Conservation (phyloP, 345 rosid genomes). For the Eucalyptus polybractea region DNA sequence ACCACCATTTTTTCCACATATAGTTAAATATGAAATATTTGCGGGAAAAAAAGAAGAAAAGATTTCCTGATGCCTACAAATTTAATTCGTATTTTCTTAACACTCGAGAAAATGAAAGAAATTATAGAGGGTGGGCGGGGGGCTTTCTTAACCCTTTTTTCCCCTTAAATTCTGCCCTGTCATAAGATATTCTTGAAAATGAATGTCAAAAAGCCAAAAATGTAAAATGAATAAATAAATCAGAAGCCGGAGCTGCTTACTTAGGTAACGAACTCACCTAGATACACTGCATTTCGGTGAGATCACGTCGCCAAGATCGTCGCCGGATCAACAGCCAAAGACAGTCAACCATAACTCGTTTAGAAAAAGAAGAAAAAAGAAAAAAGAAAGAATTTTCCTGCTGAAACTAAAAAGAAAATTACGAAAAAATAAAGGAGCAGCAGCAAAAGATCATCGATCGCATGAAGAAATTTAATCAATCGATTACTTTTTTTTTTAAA, state of each 20-base stretch:
- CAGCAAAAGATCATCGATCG: background rate
- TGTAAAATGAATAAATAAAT: background rate
- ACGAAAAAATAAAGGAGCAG: background rate
- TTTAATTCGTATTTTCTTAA: background rate
- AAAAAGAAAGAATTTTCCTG: background rate
- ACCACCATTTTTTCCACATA: background rate
- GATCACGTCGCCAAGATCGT: conserved; percentile 1
- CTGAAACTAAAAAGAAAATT: background rate
- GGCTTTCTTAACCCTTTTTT: accelerated
- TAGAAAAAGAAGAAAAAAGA: background rate
- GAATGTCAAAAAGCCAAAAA: background rate
- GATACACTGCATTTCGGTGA: conserved; percentile 29
- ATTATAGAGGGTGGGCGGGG: background rate
- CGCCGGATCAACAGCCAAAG: background rate
- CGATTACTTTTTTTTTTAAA: background rate
- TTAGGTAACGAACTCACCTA: conserved; percentile 18
- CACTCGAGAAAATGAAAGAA: background rate
- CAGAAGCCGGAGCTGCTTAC: background rate
- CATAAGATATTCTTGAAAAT: background rate
- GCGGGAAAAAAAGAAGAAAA: background rate
- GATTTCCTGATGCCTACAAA: background rate
- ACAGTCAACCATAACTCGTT: background rate
- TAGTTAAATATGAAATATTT: background rate
- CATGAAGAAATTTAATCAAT: background rate
- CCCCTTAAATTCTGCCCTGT: background rate